These are phyloP conservation scores for Rutidosis leptorrhynchoides DNA, from an alignment of 129 eudicot species.

Conservation along the genomic window DNA sequence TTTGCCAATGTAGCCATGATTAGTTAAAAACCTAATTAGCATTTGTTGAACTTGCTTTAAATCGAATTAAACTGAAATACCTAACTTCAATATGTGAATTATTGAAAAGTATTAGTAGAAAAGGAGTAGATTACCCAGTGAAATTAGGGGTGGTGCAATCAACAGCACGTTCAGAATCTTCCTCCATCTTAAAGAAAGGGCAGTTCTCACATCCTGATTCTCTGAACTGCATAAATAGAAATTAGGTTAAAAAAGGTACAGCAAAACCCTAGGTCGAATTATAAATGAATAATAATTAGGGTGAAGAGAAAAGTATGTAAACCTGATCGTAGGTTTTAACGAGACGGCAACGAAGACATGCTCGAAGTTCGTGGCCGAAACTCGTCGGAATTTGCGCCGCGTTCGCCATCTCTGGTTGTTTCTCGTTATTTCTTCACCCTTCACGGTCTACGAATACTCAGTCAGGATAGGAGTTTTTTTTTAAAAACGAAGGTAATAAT, in stretches of 20 bases:
- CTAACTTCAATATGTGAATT: neutral
- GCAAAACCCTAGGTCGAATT: constrained; percentile 3
- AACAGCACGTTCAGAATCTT: constrained; percentile 72
- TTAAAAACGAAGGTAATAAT: too few relatives aligned
- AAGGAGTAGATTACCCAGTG: constrained; percentile 55
- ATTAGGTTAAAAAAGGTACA: neutral
- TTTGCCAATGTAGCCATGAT: neutral
- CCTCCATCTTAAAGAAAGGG: constrained; percentile 89
- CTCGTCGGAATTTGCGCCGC: constrained; percentile 96
- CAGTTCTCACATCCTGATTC: constrained; percentile 95
- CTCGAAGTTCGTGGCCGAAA: constrained; percentile 94
- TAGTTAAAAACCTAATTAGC: neutral
- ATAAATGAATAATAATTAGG: neutral
- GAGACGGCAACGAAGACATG: constrained; percentile 93
- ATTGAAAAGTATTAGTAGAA: neutral
- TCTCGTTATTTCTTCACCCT: too few relatives aligned
- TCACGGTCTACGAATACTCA: too few relatives aligned
- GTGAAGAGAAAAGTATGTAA: neutral
- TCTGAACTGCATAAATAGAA: constrained; percentile 48
- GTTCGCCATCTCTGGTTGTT: constrained; percentile 25
- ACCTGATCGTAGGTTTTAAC: constrained; percentile 97
- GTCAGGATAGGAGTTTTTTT: too few relatives aligned
- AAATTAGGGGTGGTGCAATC: constrained; percentile 96
- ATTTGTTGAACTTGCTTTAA: neutral
- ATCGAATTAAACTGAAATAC: neutral